Evolutionary conservation across 148 eudicot genomes (phyloP).

Genomic region (Vaccinium corymbosum): DNA sequence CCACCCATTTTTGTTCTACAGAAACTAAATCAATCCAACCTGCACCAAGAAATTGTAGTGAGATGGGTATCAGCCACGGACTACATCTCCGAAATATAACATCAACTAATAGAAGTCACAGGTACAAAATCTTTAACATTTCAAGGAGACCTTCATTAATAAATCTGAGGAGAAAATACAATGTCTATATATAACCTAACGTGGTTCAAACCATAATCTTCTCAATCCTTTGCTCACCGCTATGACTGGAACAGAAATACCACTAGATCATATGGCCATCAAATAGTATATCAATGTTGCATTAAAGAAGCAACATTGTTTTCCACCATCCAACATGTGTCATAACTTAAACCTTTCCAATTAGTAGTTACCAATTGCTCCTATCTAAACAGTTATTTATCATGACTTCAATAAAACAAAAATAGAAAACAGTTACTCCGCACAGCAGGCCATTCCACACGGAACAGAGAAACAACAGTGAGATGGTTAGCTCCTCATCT

Average conservation of each 20-base stretch:
- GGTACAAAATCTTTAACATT: neutral
- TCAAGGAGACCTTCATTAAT: neutral
- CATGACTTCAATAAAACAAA: neutral
- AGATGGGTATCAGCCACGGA: neutral
- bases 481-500: neutral
- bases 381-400: neutral
- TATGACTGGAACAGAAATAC: neutral
- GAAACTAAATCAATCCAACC: constrained; percentile 20
- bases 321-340: neutral
- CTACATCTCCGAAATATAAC: neutral
- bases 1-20: constrained; percentile 53
- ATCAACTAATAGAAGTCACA: neutral
- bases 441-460: neutral
- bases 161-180: neutral
- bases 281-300: neutral
- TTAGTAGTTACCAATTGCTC: neutral
- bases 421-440: neutral
- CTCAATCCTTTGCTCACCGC: neutral
- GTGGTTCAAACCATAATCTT: neutral
- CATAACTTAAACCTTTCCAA: neutral
- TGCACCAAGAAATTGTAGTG: constrained; percentile 16
- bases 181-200: neutral
- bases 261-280: neutral
- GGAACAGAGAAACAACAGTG: neutral
- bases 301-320: neutral